Percentiles rank a stretch among this genome's conserved stretches.
Evolutionary conservation across 805 yeast species (phyloP).

Genomic region (Barnettozyma salicaria): DNA sequence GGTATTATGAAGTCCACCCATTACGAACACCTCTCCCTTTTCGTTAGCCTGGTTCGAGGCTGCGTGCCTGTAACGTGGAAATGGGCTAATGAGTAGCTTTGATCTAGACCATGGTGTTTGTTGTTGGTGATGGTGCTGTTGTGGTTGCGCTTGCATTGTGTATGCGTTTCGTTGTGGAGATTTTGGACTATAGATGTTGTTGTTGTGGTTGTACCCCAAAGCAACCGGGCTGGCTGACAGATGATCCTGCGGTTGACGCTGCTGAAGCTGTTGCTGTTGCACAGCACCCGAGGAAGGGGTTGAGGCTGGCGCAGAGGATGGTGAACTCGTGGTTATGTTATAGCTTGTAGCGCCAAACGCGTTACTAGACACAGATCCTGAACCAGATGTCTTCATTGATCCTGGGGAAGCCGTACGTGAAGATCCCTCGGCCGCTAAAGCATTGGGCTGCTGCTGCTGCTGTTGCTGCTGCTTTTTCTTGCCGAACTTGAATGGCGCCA

Average conservation of each 20-base stretch:
- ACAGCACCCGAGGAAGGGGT: too few relatives aligned
- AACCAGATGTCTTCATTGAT: too few relatives aligned
- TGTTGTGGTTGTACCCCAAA: slow-evolving; percentile 21
- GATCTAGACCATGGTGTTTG: slow-evolving; percentile 60
- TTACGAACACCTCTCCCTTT: slow-evolving; percentile 73
- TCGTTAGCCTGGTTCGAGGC: slow-evolving; percentile 73
- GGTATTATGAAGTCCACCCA: slow-evolving; percentile 94
- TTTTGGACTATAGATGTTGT: slow-evolving; percentile 19
- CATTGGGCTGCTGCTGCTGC: slow-evolving; percentile 17
- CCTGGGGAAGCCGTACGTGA: too few relatives aligned
- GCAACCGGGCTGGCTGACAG: slow-evolving; percentile 7
- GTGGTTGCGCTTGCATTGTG: background rate
- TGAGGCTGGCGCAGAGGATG: too few relatives aligned
- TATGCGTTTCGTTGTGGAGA: slow-evolving; percentile 19
- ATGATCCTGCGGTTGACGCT: slow-evolving; percentile 8
- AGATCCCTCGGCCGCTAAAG: too few relatives aligned
- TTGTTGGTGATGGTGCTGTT: slow-evolving; percentile 23
- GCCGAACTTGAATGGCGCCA: slow-evolving; percentile 58
- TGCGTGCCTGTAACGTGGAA: slow-evolving; percentile 92
- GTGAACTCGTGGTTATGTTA: too few relatives aligned
- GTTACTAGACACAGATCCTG: too few relatives aligned
- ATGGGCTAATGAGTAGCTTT: slow-evolving; percentile 69
- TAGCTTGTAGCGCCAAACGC: too few relatives aligned
- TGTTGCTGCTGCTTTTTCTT: slow-evolving; percentile 33
- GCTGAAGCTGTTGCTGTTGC: slow-evolving; percentile 13